Base-by-base conservation (phyloP, 2,329 filamentous ascomycete species). In the Colletotrichum paranaense region DNA sequence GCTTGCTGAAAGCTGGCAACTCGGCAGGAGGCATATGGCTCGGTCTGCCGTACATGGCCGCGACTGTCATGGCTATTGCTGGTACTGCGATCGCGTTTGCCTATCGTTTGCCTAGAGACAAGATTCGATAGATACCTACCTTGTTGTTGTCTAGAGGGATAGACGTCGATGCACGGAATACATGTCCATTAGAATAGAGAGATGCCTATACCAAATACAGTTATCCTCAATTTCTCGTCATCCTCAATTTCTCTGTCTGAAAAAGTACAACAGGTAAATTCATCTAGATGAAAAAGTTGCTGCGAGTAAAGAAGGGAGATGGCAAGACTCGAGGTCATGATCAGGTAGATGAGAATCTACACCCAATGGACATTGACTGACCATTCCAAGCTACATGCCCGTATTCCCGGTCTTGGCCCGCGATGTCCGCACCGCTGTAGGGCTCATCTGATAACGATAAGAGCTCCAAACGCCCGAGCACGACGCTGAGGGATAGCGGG, bases 1-100 rank as follows among this genome's bases (percentile, higher is more conserved):
- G 80, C 77, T 77, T 88, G 6, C 83, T 90, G 52, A 81, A 83
- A 46, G 75, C 78, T 1, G 89, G 88, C 0, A 77, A 89, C 59
- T 75, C 84, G 12, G 58, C 85, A 1, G 88, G 88, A 1, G 87
- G 85, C 0, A 67, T 76, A 0, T 89, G 84, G 85, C 80, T 86
- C 35, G 89, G 88, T 0, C 76, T 91, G 74, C 88, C 88, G 0
- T 90, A 86, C 66, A 75, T 87, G 14, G 78, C 81, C 2, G 78
- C 85, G 0, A 82, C 82, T 0, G 58, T 76, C 2, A 76, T 86
- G 57, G 81, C 82, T 0, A 22, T 76, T 4, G 49, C 79, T 1
- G 78, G 80, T 0, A 78, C 80, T 4, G 52, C 67, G 1, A 76
- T 84, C 1, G 73, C 85, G 9, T 82, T 80, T 62, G 22, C 62